Evolutionary conservation across 257 asterid genomes (phyloP).

Genomic region (Vinca minor): DNA sequence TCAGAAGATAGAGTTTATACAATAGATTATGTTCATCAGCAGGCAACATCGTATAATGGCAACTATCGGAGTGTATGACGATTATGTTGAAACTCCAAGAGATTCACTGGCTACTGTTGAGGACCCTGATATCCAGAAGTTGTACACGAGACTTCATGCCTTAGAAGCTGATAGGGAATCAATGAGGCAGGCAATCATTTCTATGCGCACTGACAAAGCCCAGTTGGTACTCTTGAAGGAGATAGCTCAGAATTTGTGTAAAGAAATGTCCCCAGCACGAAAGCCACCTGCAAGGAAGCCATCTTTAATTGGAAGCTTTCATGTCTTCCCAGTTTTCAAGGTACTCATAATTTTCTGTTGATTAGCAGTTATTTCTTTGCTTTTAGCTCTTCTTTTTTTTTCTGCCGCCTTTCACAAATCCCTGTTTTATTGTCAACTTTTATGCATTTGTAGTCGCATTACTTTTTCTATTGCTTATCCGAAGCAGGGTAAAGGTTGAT

Average conservation of each 20-base stretch:
- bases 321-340: constrained; percentile 62
- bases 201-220: constrained; percentile 84
- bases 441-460: neutral
- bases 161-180: constrained; percentile 98
- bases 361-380: constrained; percentile 5
- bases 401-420: neutral
- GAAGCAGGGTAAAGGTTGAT: neutral
- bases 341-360: constrained; percentile 26
- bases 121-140: constrained; percentile 71
- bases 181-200: constrained; percentile 84
- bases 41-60: constrained; percentile 35
- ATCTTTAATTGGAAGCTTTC: constrained; percentile 33
- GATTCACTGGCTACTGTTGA: constrained; percentile 31
- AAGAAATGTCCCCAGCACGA: constrained; percentile 58
- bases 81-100: constrained; percentile 45
- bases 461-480: neutral
- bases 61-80: constrained; percentile 40
- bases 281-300: constrained; percentile 47
- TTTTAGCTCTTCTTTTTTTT: neutral
- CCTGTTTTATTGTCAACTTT: neutral
- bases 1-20: constrained; percentile 89
- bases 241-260: constrained; percentile 82
- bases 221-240: constrained; percentile 76
- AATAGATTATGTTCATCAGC: constrained; percentile 67
- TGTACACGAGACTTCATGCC: constrained; percentile 79